Evolutionary conservation across 2,329 filamentous ascomycete genomes (phyloP).

Genomic region (Pseudopyricularia javanii): DNA sequence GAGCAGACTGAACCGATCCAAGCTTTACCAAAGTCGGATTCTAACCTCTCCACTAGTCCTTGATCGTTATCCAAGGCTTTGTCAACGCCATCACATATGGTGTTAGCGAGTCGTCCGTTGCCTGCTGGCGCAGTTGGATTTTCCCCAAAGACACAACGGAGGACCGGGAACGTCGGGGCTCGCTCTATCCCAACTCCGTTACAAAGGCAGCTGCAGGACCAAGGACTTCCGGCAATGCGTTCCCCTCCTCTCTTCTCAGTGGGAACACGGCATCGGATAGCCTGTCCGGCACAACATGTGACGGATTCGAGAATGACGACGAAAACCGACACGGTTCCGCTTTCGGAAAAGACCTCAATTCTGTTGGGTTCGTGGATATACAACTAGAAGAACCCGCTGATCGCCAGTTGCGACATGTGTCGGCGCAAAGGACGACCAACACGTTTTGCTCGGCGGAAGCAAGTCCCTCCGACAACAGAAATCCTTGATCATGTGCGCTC

Average conservation of each 20-base stretch:
- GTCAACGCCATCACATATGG: constrained; percentile 27
- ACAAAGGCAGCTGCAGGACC: neutral
- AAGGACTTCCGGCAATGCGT: neutral
- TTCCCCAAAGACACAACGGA: neutral
- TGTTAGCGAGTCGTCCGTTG: constrained; percentile 7
- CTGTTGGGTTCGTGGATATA: neutral
- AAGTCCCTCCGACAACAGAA: neutral
- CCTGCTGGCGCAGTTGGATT: constrained; percentile 8
- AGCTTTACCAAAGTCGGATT: neutral
- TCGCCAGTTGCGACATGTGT: neutral
- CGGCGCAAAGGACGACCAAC: neutral
- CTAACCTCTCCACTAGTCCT: constrained; percentile 7
- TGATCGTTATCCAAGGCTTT: constrained; percentile 27
- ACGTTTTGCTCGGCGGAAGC: neutral
- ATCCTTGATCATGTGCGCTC: neutral
- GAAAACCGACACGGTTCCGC: neutral
- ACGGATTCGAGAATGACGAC: neutral
- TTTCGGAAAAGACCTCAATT: neutral
- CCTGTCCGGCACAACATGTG: neutral
- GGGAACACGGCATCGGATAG: neutral
- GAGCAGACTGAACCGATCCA: neutral
- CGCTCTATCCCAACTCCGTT: neutral
- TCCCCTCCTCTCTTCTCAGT: neutral
- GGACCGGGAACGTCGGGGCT: neutral
- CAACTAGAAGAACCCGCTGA: neutral